Conservation (phyloP, 495 filamentous ascomycete genomes). For the Tuber aestivum region DNA sequence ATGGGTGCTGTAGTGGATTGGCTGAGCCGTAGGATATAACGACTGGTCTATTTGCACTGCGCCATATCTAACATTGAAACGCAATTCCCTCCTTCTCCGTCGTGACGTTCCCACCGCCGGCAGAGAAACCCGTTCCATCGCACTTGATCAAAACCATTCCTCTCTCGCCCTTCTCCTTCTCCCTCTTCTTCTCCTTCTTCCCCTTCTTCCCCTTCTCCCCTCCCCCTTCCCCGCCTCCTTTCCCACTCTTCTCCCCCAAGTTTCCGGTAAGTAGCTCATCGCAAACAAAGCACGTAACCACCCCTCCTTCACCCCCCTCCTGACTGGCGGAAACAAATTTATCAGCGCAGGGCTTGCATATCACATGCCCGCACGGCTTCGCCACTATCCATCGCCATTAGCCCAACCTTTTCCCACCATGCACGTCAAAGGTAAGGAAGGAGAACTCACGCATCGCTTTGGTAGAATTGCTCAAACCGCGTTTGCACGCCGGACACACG, state of each 20-base stretch:
- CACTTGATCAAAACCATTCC: constrained; percentile 78
- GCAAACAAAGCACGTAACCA: constrained; percentile 78
- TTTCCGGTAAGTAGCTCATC: constrained; percentile 63
- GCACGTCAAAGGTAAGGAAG: not conserved
- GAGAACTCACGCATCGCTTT: constrained; percentile 62
- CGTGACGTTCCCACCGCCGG: constrained; percentile 66
- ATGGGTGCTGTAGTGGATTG: not conserved
- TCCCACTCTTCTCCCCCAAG: constrained; percentile 49
- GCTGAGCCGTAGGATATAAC: not conserved
- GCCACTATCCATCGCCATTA: constrained; percentile 50
- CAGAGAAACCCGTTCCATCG: constrained; percentile 91
- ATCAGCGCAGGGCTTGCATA: constrained; percentile 80
- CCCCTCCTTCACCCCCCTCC: constrained; percentile 44
- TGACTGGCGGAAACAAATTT: constrained; percentile 73
- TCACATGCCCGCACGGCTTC: constrained; percentile 88
- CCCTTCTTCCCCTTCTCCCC: constrained; percentile 26
- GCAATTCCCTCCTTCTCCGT: constrained; percentile 73
- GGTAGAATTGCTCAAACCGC: constrained; percentile 71
- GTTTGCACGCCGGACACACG: constrained; percentile 84
- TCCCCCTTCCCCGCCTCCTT: constrained; percentile 24
- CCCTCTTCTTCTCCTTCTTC: constrained; percentile 47
- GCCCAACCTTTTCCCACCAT: not conserved
- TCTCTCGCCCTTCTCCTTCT: constrained; percentile 55
- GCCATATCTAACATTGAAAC: constrained; percentile 64
- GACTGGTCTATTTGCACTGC: not conserved